phyloP scores from a whole-genome alignment of 2,329 filamentous ascomycete genomes.

The Fusarium pseudonygamai region DNA sequence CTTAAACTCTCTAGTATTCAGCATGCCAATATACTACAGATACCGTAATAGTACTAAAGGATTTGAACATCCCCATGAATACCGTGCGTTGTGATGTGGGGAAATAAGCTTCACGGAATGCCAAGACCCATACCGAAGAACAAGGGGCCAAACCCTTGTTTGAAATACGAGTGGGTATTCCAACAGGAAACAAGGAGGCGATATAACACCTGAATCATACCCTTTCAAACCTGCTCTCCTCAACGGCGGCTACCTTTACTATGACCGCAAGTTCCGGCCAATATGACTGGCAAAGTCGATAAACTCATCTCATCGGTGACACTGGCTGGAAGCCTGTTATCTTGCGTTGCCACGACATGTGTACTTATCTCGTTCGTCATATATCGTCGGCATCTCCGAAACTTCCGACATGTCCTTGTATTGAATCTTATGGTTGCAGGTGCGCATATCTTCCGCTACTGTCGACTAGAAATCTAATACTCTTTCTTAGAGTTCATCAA shows the following conservation, averaged over 20 bases:
- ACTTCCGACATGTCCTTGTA: conserved; percentile 38
- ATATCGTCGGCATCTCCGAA: conserved; percentile 33
- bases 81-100: no score
- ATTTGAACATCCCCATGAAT: background rate
- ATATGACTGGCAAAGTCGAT: conserved; percentile 25
- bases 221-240: background rate
- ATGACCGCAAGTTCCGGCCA: background rate
- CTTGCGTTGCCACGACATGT: conserved; percentile 33
- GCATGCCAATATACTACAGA: background rate
- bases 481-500: conserved; percentile 33
- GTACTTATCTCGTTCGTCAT: conserved; percentile 37
- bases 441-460: background rate
- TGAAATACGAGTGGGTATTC: conserved; percentile 2
- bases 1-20: background rate
- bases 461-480: background rate
- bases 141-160: conserved; percentile 8
- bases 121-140: conserved; percentile 6
- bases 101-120: background rate
- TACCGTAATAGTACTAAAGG: background rate
- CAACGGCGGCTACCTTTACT: background rate
- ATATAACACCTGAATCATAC: background rate
- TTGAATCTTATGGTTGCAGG: conserved; percentile 39
- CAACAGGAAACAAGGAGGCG: background rate
- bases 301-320: conserved; percentile 36
- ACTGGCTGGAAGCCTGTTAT: conserved; percentile 35